Conservation (phyloP, 495 filamentous ascomycete genomes). For the Aspergillus ostianus region DNA sequence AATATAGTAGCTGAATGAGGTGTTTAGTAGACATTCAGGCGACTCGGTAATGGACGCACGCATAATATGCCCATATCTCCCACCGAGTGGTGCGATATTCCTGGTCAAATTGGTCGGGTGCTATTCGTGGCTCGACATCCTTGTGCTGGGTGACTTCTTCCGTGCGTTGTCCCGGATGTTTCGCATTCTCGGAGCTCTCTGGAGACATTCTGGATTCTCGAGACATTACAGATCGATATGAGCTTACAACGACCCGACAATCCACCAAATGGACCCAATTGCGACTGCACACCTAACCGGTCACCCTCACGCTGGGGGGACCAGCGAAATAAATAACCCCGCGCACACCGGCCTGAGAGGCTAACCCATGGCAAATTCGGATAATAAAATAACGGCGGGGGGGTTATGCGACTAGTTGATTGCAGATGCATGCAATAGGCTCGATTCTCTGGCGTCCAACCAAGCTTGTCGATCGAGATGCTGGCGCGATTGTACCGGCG, state of each 20-base stretch:
- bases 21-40: slow-evolving; percentile 22
- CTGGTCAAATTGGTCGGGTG: slow-evolving; percentile 50
- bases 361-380: neutral
- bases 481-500: neutral
- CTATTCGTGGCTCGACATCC: slow-evolving; percentile 18
- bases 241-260: neutral
- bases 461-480: neutral
- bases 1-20: slow-evolving; percentile 54
- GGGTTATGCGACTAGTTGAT: neutral
- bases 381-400: neutral
- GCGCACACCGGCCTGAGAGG: neutral
- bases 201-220: neutral
- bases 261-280: neutral
- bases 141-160: neutral
- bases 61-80: slow-evolving; percentile 67
- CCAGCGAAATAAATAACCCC: neutral
- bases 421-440: neutral
- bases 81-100: slow-evolving; percentile 49
- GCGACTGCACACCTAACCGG: neutral
- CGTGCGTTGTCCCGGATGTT: neutral
- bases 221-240: neutral
- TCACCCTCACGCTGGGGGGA: neutral
- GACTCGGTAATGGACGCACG: slow-evolving; percentile 30
- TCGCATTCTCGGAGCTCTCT: neutral
- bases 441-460: neutral